Base-by-base conservation (phyloP, 495 filamentous ascomycete species). In the Viridothelium virens region DNA sequence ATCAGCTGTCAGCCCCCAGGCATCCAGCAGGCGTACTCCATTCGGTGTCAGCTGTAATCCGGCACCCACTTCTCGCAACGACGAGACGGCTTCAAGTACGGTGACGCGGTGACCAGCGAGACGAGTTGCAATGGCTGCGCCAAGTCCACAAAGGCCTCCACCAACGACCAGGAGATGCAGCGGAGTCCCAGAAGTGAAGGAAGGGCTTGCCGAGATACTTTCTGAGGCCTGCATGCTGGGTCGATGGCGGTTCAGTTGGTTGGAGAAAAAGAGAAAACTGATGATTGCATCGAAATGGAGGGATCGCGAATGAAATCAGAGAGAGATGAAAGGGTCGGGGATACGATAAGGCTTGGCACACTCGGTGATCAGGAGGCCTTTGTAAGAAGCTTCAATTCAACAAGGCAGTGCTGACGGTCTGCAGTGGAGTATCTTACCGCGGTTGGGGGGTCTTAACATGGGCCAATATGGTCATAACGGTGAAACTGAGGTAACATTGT, bases 11-110 rank as follows among this genome's bases (percentile, higher is more conserved):
- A 87, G 76, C 3, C 80, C 74, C 83, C 84, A 88, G 70, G 79
- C 71, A 33, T 77, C 70, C 63, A 86, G 78, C 0, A 86, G 76
- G 11, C 79, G 78, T 2, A 78, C 80, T 31, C 79, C 79, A 70
- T 86, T 86, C 2, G 84, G 84, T 1, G 83, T 84, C 61, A 86
- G 77, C 70, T 85, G 84, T 0, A 86, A 72, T 0, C 84, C 83
- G 4, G 83, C 64, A 3, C 78, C 77, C 7, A 79, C 69, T 66
- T 79, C 77, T 33, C 73, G 73, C 2, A 79, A 64, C 59, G 75
- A 73, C 47, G 64, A 38, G 38, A 65, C 53, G 25, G 66, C 68
- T 53, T 74, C 72, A n/a, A 74, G 7, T 25, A 74, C 53, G 3
- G 66, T 72, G 5, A 74, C 70, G 3, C 48, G 68, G 37, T 74